Base-by-base conservation (phyloP, 1,139 yeast genomes). In the Yamadazyma atlantica region DNA sequence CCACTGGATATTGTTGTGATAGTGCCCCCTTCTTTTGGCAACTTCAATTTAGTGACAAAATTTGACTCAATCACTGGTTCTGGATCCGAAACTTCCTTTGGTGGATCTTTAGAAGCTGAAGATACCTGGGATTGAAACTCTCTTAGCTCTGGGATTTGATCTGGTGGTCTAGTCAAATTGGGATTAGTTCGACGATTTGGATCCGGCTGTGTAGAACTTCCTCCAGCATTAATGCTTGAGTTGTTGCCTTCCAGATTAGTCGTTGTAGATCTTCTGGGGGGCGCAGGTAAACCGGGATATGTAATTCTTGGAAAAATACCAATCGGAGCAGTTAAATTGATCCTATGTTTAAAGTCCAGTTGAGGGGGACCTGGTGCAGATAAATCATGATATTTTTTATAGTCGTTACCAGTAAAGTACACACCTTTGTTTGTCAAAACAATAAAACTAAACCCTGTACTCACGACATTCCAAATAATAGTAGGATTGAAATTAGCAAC, bases 361-460 rank as follows among this genome's bases (percentile, higher is more conserved):
- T 18, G 17, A 2, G 9, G 36, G 2, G 64, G 62, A 6, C 62
- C 56, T 13, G 60, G 60, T 27, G 60, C 41, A 8, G 53, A 30
- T 11, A 35, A 16, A 11, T 35, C 36, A 22, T 41, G 30, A 8
- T 40, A 42, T 11, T 48, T 69, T 10, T 70, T 72, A 69, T 79
- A 80, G 15, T 66, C 62, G 4, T 64, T 50, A 0, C 86, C 86
- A 0, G 84, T 76, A 33, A 66, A 69, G 53, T 66, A 80, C 11
- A 82, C 50, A 0, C 88, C 88, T 3, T 65, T 57, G 31, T 69
- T 65, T 0, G 83, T 73, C 33, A 84, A 58, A 1, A 85, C 60
- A 33, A 80, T 78, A 49, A 82, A 80, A n/a, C 83, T 73, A 51
- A 69, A 83, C 1, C 94, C 94, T 27, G 84, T 84, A 5, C 84